Conservation (phyloP, 2,329 filamentous ascomycete genomes). For the Hypoxylon sp. region DNA sequence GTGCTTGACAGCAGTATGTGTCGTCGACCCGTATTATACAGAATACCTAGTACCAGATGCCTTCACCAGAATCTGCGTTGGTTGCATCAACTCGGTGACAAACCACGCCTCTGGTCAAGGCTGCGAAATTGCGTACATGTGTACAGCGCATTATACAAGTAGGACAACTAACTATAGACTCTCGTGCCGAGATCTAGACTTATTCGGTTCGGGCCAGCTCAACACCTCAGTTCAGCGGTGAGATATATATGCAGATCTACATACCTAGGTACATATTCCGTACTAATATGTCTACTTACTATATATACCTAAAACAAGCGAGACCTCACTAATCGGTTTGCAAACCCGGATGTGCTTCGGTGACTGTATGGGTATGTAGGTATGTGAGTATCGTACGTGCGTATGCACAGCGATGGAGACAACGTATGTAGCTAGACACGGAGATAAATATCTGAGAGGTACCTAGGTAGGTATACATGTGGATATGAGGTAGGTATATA, state of each 20-base stretch:
- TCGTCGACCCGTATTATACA: neutral
- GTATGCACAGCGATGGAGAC: conserved; percentile 9
- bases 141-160: neutral
- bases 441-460: neutral
- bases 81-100: neutral
- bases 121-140: too few species aligned
- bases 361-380: neutral
- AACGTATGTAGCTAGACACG: neutral
- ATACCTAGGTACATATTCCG: neutral
- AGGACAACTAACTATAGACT: neutral
- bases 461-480: neutral
- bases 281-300: neutral
- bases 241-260: conserved; percentile 4
- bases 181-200: neutral
- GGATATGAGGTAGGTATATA: neutral
- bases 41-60: neutral
- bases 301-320: neutral
- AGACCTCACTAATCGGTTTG: conserved; percentile 15
- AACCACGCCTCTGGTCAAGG: neutral
- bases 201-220: neutral
- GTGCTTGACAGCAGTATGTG: neutral
- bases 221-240: neutral
- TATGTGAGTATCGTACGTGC: conserved; percentile 7
- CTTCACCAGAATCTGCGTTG: neutral
- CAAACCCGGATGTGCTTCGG: conserved; percentile 7